Base-by-base conservation (phyloP, 2,329 filamentous ascomycete genomes). In the Trichoderma koningii region DNA sequence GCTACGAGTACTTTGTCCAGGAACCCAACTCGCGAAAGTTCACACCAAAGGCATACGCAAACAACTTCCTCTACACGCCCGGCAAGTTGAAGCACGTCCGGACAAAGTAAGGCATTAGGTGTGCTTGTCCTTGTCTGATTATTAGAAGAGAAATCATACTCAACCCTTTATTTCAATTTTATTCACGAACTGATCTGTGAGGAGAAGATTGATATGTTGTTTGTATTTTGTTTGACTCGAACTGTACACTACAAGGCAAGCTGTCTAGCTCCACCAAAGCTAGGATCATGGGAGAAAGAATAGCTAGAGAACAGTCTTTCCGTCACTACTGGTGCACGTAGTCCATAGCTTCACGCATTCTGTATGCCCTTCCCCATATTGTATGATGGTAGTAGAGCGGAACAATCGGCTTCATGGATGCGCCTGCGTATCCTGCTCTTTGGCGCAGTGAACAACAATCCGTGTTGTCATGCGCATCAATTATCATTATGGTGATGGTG, bases 1-100 rank as follows among this genome's bases (percentile, higher is more conserved):
- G 96, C 42, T 99, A 99, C 76, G 94, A 99, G 77, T 99, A 97
- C 80, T 98, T 95, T 77, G 93, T 99, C 26, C 95, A 98, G 83
- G 95, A 98, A 81, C 94, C 95, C 42, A 96, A 97, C 74, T 87
- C 87, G 79, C 88, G 95, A 75, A 90, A 89, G 74, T 89, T 97
- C 72, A 82, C 87, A 17, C 91, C 93, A 67, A 99, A 99, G 87
- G 90, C 92, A 12, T 99, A 99, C 77, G 94, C 95, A 67, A 96
- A 96, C 80, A 97, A 98, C 82, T 99, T 98, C 79, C 76, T 93
- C 69, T 93, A 96, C 82, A 88, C 88, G 68, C 82, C 90, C 14
- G 89, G 87, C 79, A 95, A 94, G 85, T 82, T 98, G 76, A 98
- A 97, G 85, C 86, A 89, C 73, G 87, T 93, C 76, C 85, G 89